Evolutionary conservation across 2,329 filamentous ascomycete genomes (phyloP), one percentile per base, ranked within the genome.

Genomic region (Fusarium verticillioides): DNA sequence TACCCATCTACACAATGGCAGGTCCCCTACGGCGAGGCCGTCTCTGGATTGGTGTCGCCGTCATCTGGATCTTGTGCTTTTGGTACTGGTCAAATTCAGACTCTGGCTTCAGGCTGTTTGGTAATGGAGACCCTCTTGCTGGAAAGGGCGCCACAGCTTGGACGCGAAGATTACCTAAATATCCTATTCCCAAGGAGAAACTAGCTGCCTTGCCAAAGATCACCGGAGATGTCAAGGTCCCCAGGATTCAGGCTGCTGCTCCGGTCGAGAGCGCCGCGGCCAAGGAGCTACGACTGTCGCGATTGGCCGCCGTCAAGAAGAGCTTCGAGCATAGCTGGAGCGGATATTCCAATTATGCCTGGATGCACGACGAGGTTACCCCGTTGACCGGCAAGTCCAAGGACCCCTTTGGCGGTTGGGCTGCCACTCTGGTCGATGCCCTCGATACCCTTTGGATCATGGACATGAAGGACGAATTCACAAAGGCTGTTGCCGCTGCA

Each of bases 371-470:
- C 78, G 90, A 91, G 79, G 82, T 92, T 47, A 84, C 84, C 23
- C 90, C 90, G 7, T 73, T 92, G 28, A 85, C 84, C 12, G 88
- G 86, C 30, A 76, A 79, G 21, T 82, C 80, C 58, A 85, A 86
- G 62, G 85, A 91, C 73, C 86, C 87, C 28, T 91, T 91, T 79
- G 89, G 88, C 30, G 90, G 90, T 21, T 92, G 90, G 90, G 89
- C 87, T 28, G 90, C 90, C 4, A 92, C 90, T 7, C 80, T 92
- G 70, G 88, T 92, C 39, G 90, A 92, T 78, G 83, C 88, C 13
- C 84, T 92, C 60, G 91, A 93, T 77, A 90, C 89, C 23, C 81
- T 93, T 18, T 93, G 90, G 90, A 91, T 93, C 66, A 89, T 93
- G 87, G 91, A 86, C 10, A 77, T 93, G 79, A 86, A 87, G 75